These are phyloP conservation scores for Boechera stricta DNA, from an alignment of 345 rosid species.

Conservation along the genomic window DNA sequence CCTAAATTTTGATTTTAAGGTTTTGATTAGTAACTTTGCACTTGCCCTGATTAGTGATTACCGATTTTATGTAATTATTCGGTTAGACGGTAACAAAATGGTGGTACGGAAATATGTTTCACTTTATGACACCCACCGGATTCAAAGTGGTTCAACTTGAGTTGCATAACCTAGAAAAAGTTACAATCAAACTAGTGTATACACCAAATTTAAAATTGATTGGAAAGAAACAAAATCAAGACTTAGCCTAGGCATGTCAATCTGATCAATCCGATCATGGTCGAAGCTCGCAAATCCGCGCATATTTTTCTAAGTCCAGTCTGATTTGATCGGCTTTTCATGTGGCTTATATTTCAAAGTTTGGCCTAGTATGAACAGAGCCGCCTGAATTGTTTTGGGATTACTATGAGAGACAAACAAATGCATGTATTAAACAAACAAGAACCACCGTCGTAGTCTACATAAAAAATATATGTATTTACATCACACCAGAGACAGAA, in stretches of 20 bases:
- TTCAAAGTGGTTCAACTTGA: not conserved
- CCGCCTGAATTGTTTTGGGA: not conserved
- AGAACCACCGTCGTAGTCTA: conserved; percentile 23
- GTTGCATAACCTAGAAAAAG: not conserved
- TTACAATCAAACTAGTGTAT: not conserved
- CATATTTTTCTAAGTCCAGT: not conserved
- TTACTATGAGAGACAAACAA: conserved; percentile 12
- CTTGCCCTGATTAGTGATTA: too few species aligned
- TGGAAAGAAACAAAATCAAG: not conserved
- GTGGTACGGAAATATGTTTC: not conserved
- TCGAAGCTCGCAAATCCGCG: not conserved
- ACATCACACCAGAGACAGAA: conserved; percentile 33
- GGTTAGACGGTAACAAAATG: not conserved
- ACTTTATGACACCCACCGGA: not conserved
- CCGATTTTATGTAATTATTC: not conserved
- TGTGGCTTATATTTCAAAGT: too few species aligned
- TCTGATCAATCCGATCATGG: not conserved
- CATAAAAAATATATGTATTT: conserved; percentile 34
- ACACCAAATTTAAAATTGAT: too few species aligned
- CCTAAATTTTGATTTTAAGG: too few species aligned
- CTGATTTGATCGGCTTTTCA: too few species aligned
- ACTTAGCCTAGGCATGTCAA: not conserved
- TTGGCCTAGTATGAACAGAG: not conserved
- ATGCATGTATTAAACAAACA: conserved; percentile 22
- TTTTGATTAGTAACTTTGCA: not conserved